These are phyloP conservation scores for Epichloe hybrida DNA, from an alignment of 2,329 filamentous ascomycete genomes.

Conservation along the genomic window DNA sequence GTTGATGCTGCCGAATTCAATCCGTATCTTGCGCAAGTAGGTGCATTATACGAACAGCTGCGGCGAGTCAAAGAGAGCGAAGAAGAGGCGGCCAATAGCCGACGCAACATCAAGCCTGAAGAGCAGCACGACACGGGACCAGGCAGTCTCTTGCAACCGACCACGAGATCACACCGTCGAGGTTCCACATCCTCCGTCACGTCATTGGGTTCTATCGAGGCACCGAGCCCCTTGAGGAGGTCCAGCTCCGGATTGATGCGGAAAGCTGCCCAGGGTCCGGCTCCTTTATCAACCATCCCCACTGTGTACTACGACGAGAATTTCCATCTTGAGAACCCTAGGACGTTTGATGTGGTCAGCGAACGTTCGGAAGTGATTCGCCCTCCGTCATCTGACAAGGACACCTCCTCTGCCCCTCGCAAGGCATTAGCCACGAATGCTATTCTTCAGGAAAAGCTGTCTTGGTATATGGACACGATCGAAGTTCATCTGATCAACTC, in stretches of 20 bases:
- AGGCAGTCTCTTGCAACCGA: slow-evolving; percentile 35
- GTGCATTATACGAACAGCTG: slow-evolving; percentile 77
- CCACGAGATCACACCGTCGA: slow-evolving; percentile 18
- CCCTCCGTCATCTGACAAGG: slow-evolving; percentile 37
- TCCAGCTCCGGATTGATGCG: slow-evolving; percentile 37
- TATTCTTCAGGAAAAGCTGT: slow-evolving; percentile 93
- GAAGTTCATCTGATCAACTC: slow-evolving; percentile 94
- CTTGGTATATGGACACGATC: slow-evolving; percentile 99
- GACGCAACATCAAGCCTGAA: slow-evolving; percentile 28
- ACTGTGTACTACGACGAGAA: slow-evolving; percentile 88
- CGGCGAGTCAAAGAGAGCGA: slow-evolving; percentile 68
- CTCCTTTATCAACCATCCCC: slow-evolving; percentile 84
- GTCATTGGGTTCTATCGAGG: slow-evolving; percentile 37
- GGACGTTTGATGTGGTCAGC: slow-evolving; percentile 92
- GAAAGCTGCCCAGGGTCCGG: slow-evolving; percentile 55
- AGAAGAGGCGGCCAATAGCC: slow-evolving; percentile 41
- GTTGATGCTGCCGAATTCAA: slow-evolving; percentile 71
- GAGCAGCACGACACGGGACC: slow-evolving; percentile 25
- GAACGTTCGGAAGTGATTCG: slow-evolving; percentile 94
- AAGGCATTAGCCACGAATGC: slow-evolving; percentile 93
- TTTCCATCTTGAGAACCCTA: slow-evolving; percentile 89
- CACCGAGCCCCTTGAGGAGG: slow-evolving; percentile 27
- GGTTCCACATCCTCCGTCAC: slow-evolving; percentile 30
- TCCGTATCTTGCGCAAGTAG: slow-evolving; percentile 73
- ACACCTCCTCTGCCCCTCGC: slow-evolving; percentile 53